These are phyloP conservation scores for Capsicum rhomboideum DNA, from an alignment of 257 asterid species.

Conservation along the genomic window DNA sequence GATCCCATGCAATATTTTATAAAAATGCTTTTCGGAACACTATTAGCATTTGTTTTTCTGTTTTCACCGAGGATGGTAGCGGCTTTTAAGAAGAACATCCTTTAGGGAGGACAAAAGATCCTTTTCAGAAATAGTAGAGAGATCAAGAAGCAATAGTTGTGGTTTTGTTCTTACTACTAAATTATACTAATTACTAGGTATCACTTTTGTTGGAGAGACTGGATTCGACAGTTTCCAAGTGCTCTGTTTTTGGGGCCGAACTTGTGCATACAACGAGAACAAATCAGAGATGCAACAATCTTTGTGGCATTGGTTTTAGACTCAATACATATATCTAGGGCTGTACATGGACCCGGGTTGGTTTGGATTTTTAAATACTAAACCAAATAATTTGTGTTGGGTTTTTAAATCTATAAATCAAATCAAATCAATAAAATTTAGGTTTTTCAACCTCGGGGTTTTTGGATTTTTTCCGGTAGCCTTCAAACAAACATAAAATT, in stretches of 20 bases:
- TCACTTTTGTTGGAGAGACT: background rate
- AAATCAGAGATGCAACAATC: background rate
- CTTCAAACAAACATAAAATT: no score
- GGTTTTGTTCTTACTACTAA: background rate
- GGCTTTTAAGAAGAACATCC: conserved; percentile 28
- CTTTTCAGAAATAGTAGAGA: background rate
- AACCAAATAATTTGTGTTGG: no score
- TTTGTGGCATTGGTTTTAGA: background rate
- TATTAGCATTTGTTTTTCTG: conserved; percentile 66
- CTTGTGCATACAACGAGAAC: background rate
- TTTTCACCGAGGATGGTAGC: conserved; percentile 40
- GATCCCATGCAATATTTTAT: conserved; percentile 35
- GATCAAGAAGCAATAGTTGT: background rate
- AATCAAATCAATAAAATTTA: no score
- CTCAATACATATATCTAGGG: background rate
- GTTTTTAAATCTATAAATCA: no score
- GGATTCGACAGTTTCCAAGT: background rate
- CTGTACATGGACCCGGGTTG: no score
- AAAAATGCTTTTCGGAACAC: conserved; percentile 63
- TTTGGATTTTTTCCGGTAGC: no score
- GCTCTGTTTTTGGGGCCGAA: background rate
- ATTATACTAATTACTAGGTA: background rate
- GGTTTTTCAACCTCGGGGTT: no score
- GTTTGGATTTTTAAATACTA: no score
- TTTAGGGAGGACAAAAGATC: background rate